Conservation (phyloP, 2,329 filamentous ascomycete genomes). For the Epichloe aotearoae region DNA sequence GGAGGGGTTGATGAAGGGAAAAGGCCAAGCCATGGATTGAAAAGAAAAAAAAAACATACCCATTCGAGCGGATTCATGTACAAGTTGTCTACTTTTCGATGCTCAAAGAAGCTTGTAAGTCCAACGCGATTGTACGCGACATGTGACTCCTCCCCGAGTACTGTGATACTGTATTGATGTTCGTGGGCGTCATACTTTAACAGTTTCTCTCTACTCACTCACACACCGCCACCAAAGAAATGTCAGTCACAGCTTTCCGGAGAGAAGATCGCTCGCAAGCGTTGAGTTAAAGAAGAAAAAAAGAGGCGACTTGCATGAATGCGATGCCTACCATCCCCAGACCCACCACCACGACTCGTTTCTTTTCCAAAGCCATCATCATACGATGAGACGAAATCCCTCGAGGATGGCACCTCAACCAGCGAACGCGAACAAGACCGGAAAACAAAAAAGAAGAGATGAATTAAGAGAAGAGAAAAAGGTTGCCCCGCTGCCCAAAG, state of each 20-base stretch:
- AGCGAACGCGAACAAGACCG: too few species aligned
- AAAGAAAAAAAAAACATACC: conserved; percentile 30
- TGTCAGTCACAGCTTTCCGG: not conserved
- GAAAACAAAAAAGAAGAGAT: not conserved
- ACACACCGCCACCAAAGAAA: not conserved
- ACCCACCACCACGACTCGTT: conserved; percentile 69
- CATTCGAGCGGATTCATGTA: conserved; percentile 78
- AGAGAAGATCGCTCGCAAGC: too few species aligned
- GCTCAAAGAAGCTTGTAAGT: conserved; percentile 77
- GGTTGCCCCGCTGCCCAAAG: not conserved
- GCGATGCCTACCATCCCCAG: conserved; percentile 86
- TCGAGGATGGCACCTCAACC: too few species aligned
- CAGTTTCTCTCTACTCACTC: conserved; percentile 58
- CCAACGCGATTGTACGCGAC: conserved; percentile 87
- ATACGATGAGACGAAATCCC: too few species aligned
- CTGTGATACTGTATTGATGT: conserved; percentile 66
- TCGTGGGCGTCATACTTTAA: conserved; percentile 68
- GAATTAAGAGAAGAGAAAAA: too few species aligned
- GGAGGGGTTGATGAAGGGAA: not conserved
- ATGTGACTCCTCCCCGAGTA: conserved; percentile 79
- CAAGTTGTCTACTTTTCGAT: conserved; percentile 73
- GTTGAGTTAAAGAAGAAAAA: not conserved
- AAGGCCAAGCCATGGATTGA: not conserved
- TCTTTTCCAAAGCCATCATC: conserved; percentile 18
- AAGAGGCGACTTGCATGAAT: conserved; percentile 54